phyloP scores from a whole-genome alignment of 2,329 filamentous ascomycete genomes.

The Xylaria polymorpha region DNA sequence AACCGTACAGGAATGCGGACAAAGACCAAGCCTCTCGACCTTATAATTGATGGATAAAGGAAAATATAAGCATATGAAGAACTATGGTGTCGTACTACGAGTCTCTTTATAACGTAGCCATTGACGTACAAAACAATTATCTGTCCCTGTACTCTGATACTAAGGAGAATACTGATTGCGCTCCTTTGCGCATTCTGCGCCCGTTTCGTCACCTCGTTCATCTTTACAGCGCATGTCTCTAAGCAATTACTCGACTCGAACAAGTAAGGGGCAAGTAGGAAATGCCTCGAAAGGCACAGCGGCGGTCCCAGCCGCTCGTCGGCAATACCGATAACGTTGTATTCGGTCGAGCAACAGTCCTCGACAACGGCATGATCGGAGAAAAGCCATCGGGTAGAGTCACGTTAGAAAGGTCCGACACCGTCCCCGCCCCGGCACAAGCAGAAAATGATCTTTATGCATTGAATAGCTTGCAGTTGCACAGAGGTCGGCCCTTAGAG shows the following conservation, averaged over 20 bases:
- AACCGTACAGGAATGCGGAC: background rate
- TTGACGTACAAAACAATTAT: background rate
- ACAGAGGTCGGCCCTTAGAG: slow-evolving; percentile 23
- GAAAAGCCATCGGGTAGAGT: slow-evolving; percentile 7
- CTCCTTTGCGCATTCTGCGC: background rate
- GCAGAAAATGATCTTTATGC: slow-evolving; percentile 32
- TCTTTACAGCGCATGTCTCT: background rate
- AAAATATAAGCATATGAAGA: background rate
- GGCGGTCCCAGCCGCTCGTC: background rate
- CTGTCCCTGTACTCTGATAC: background rate
- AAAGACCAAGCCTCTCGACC: slow-evolving; percentile 5
- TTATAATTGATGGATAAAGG: background rate
- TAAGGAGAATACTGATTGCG: background rate
- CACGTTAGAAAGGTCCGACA: background rate
- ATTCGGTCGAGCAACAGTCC: slow-evolving; percentile 28
- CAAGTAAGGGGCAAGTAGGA: background rate
- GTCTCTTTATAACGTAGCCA: background rate
- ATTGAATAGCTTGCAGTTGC: slow-evolving; percentile 34
- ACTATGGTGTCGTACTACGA: background rate
- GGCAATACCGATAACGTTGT: slow-evolving; percentile 13
- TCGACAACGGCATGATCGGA: slow-evolving; percentile 37
- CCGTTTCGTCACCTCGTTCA: background rate
- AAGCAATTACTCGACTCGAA: background rate
- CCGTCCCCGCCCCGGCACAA: background rate
- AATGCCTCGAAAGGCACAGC: slow-evolving; percentile 13